Evolutionary conservation across 768 basidiomycete genomes (phyloP).

Genomic region (Lactarius trivialis): DNA sequence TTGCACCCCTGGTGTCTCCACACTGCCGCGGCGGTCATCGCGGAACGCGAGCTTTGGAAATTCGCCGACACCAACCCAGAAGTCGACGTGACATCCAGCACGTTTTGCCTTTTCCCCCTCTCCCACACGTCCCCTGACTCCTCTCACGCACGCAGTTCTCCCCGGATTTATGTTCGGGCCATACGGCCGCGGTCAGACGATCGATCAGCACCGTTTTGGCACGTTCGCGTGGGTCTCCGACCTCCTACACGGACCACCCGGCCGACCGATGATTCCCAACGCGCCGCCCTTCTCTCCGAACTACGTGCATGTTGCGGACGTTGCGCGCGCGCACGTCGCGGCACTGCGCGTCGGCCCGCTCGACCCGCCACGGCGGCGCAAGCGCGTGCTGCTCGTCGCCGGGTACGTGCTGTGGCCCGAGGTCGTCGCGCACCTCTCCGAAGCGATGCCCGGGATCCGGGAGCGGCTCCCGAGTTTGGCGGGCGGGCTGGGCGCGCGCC

Average conservation of each 20-base stretch:
- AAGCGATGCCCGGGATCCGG: constrained; percentile 9
- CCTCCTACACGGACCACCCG: constrained; percentile 12
- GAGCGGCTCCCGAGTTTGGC: constrained; percentile 10
- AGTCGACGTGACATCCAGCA: constrained; percentile 16
- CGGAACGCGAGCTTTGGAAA: constrained; percentile 19
- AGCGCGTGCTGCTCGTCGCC: constrained; percentile 16
- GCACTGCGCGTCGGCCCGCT: constrained; percentile 13
- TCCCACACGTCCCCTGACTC: not conserved
- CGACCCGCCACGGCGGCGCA: not conserved
- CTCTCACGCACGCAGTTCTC: not conserved
- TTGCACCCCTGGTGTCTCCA: constrained; percentile 18
- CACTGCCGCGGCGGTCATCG: constrained; percentile 11
- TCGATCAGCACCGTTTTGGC: not conserved
- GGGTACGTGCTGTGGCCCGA: constrained; percentile 16
- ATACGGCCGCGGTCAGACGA: constrained; percentile 15
- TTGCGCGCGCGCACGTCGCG: constrained; percentile 9
- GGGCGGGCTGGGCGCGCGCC: not conserved
- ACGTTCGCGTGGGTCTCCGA: constrained; percentile 17
- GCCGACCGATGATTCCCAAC: constrained; percentile 8
- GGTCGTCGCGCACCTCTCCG: constrained; percentile 7
- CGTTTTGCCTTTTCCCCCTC: not conserved
- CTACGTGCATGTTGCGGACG: constrained; percentile 14
- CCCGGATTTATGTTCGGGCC: constrained; percentile 15
- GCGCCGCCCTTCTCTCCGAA: constrained; percentile 16
- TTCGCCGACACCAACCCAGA: constrained; percentile 12